These are phyloP conservation scores for Chlorella sp. DNA, from an alignment of 139 green algal species.

Conservation along the genomic window DNA sequence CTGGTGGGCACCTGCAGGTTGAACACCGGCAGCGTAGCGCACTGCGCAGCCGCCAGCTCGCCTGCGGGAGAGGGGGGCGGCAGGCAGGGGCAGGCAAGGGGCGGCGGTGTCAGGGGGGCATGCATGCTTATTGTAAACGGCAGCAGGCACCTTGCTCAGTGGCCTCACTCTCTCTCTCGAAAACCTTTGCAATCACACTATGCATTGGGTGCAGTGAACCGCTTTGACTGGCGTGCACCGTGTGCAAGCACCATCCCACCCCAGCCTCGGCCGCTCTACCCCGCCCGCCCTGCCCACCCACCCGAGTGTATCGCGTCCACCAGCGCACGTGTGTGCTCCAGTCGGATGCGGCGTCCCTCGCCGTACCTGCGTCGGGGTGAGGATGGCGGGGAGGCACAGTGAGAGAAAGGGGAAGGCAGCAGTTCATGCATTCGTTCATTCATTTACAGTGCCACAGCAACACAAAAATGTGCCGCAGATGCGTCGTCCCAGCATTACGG, in stretches of 20 bases:
- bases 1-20: slow-evolving; percentile 72
- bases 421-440: too few species aligned
- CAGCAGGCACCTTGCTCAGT: background rate
- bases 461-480: too few species aligned
- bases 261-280: background rate
- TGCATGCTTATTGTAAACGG: background rate
- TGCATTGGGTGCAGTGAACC: too few species aligned
- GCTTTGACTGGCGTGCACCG: background rate
- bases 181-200: too few species aligned
- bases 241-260: background rate
- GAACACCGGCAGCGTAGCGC: slow-evolving; percentile 81
- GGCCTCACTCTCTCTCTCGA: too few species aligned
- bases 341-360: slow-evolving; percentile 85
- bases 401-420: too few species aligned
- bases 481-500: too few species aligned
- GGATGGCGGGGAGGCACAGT: background rate
- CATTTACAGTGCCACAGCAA: too few species aligned
- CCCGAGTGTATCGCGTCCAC: slow-evolving; percentile 95
- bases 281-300: background rate
- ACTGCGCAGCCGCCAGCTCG: slow-evolving; percentile 70
- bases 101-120: background rate
- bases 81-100: background rate
- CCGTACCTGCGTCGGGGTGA: slow-evolving; percentile 67
- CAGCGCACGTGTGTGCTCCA: slow-evolving; percentile 92
- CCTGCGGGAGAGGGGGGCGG: background rate